Conservation (phyloP, 2,329 filamentous ascomycete species). For the Colletotrichum sp. region DNA sequence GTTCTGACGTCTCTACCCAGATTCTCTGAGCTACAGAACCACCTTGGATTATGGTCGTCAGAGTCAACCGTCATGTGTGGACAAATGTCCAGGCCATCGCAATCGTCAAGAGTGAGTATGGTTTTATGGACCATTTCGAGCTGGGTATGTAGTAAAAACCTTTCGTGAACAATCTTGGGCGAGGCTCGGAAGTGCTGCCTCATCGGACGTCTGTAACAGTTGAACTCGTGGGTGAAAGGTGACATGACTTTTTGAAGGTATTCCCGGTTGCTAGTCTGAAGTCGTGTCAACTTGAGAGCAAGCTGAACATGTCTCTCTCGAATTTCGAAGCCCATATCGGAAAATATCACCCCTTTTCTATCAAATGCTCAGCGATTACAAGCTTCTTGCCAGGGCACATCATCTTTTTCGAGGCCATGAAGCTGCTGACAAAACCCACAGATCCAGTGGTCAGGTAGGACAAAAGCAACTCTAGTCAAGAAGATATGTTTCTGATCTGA, state of each 20-base stretch:
- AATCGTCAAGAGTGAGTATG: background rate
- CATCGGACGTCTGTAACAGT: no score
- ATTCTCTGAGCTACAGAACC: background rate
- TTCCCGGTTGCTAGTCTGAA: background rate
- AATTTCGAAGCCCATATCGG: background rate
- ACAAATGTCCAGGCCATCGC: background rate
- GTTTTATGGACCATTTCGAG: background rate
- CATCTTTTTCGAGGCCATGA: background rate
- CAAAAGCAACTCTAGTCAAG: background rate
- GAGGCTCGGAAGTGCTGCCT: background rate
- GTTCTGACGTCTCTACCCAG: background rate
- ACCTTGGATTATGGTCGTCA: accelerated
- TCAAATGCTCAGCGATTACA: background rate
- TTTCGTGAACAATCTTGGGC: background rate
- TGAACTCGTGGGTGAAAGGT: background rate
- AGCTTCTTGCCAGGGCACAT: background rate
- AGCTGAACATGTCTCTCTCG: background rate
- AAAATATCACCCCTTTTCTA: background rate
- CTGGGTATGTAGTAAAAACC: background rate
- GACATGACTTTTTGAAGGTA: background rate
- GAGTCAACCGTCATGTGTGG: background rate
- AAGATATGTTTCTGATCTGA: background rate
- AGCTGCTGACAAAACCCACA: background rate
- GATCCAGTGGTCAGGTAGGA: background rate
- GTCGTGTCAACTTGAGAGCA: background rate